phyloP scores from a whole-genome alignment of 1,139 yeast genomes.

The Nakaseomyces bracarensis region DNA sequence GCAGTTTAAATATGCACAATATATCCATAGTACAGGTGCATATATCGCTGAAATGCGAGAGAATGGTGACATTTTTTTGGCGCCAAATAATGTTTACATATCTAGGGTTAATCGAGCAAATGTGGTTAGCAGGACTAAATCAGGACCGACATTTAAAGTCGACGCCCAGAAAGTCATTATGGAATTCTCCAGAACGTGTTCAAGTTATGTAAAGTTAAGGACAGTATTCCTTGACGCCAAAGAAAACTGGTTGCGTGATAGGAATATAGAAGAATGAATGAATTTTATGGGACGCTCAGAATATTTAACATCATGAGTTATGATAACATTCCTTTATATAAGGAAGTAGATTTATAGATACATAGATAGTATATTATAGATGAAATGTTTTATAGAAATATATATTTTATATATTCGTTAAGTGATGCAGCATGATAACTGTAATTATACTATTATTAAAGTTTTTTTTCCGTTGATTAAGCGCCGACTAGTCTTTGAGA shows the following conservation, averaged over 20 bases:
- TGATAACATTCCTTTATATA: neutral
- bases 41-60: conserved; percentile 82
- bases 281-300: neutral
- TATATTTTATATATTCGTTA: neutral
- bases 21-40: conserved; percentile 80
- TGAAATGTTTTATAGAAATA: neutral
- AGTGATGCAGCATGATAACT: too few species aligned
- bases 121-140: conserved; percentile 25
- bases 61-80: conserved; percentile 71
- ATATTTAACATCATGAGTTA: neutral
- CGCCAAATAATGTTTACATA: conserved; percentile 71
- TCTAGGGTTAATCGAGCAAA: conserved; percentile 46
- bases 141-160: conserved; percentile 30
- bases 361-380: too few species aligned
- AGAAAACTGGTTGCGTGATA: conserved; percentile 34
- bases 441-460: too few species aligned
- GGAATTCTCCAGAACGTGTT: conserved; percentile 57
- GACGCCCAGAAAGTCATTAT: conserved; percentile 71
- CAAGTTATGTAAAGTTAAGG: conserved; percentile 41
- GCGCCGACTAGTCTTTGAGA: conserved; percentile 58
- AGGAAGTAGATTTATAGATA: neutral
- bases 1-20: conserved; percentile 73
- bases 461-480: neutral
- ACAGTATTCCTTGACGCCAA: conserved; percentile 54
- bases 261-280: conserved; percentile 14